These are phyloP conservation scores for Gossypium sturtianum DNA, from an alignment of 345 rosid genomes.

Conservation along the genomic window DNA sequence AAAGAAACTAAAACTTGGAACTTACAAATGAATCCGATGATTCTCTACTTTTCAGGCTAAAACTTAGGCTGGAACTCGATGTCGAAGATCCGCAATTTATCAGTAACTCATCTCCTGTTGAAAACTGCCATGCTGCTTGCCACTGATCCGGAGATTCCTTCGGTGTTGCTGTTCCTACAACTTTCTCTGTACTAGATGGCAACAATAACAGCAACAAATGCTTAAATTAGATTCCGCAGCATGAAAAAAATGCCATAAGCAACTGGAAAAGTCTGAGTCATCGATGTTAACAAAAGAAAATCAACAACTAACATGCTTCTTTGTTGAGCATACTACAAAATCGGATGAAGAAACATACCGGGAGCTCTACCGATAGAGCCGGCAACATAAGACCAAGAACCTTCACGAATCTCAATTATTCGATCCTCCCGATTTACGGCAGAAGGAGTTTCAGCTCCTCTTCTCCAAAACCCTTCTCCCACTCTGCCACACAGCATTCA, in stretches of 20 bases:
- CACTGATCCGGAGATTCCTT: slow-evolving; percentile 51
- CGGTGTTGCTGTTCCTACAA: slow-evolving; percentile 77
- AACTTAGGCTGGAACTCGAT: slow-evolving; percentile 28
- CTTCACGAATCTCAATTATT: slow-evolving; percentile 77
- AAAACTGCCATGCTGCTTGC: slow-evolving; percentile 67
- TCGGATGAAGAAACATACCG: slow-evolving; percentile 40
- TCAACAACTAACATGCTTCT: background rate
- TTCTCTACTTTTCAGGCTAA: slow-evolving; percentile 33
- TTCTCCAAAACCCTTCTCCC: slow-evolving; percentile 79
- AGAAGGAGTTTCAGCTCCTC: slow-evolving; percentile 76
- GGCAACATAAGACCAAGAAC: slow-evolving; percentile 79
- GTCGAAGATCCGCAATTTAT: slow-evolving; percentile 44
- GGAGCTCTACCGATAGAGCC: slow-evolving; percentile 91
- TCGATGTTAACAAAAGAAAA: background rate
- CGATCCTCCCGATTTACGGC: slow-evolving; percentile 63
- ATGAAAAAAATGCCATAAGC: background rate
- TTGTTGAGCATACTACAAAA: background rate
- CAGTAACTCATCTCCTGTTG: slow-evolving; percentile 72
- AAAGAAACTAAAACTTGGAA: background rate
- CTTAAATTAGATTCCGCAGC: background rate
- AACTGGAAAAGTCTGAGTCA: background rate
- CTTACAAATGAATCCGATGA: slow-evolving; percentile 44
- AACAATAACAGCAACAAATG: slow-evolving; percentile 18
- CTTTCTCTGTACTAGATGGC: slow-evolving; percentile 46
- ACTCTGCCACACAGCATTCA: slow-evolving; percentile 52